phyloP scores from a whole-genome alignment of 768 basidiomycete species.

The Boletus tylopilopsis region DNA sequence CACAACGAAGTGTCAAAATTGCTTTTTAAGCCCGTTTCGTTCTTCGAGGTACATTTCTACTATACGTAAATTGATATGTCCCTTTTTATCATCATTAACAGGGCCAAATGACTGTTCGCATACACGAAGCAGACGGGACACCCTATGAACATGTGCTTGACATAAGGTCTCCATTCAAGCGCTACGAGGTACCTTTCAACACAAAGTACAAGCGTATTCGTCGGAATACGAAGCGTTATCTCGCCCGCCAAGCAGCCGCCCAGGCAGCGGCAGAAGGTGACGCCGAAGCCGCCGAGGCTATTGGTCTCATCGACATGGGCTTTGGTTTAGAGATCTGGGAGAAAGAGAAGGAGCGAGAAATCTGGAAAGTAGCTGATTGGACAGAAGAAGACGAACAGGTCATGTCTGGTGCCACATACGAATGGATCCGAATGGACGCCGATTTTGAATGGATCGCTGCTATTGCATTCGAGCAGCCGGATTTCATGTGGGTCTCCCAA shows the following conservation, averaged over 20 bases:
- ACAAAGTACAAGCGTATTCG: conserved; percentile 98
- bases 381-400: conserved; percentile 91
- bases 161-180: conserved; percentile 81
- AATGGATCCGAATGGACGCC: conserved; percentile 99
- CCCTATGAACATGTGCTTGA: conserved; percentile 98
- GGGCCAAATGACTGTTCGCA: conserved; percentile 98
- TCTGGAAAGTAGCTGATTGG: conserved; percentile 98
- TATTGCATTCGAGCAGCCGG: conserved; percentile 89
- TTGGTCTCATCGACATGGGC: conserved; percentile 91
- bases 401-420: conserved; percentile 96
- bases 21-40: conserved; percentile 75
- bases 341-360: conserved; percentile 86
- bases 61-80: background rate
- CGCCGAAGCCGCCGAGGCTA: conserved; percentile 86
- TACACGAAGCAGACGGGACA: conserved; percentile 98
- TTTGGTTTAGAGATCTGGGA: conserved; percentile 96
- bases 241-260: conserved; percentile 88
- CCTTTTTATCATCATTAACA: conserved; percentile 27
- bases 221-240: conserved; percentile 92
- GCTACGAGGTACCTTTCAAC: conserved; percentile 98
- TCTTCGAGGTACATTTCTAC: conserved; percentile 70
- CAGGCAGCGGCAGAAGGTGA: conserved; percentile 93
- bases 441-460: conserved; percentile 99
- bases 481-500: conserved; percentile 99
- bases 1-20: conserved; percentile 65